phyloP scores from a whole-genome alignment of 1,284 basidiomycete genomes.

The Peniophora sp. region DNA sequence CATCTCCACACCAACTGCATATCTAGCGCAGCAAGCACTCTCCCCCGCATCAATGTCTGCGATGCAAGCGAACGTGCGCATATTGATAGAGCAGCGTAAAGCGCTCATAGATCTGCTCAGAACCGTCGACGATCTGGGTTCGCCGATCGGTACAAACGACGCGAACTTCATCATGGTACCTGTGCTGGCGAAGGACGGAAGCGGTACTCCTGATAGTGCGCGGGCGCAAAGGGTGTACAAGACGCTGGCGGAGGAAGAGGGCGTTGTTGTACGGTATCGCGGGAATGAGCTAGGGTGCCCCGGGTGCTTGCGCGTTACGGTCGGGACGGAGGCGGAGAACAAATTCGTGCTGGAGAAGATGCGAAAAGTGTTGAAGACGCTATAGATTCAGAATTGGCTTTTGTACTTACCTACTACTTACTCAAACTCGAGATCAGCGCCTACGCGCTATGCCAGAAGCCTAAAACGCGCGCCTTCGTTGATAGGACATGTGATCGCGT shows the following conservation, averaged over 20 bases:
- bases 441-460: too few relatives aligned
- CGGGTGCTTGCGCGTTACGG: slow-evolving; percentile 85
- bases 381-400: slow-evolving; percentile 1
- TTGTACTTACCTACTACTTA: neutral
- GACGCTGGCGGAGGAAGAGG: slow-evolving; percentile 77
- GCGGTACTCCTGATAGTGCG: slow-evolving; percentile 54
- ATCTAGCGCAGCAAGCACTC: slow-evolving; percentile 71
- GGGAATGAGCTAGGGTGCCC: slow-evolving; percentile 83
- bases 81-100: slow-evolving; percentile 54
- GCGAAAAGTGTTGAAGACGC: slow-evolving; percentile 30
- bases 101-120: slow-evolving; percentile 44
- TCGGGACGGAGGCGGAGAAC: slow-evolving; percentile 85
- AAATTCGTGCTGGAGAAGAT: slow-evolving; percentile 40
- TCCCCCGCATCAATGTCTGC: slow-evolving; percentile 52
- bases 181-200: slow-evolving; percentile 46
- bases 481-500: too few relatives aligned
- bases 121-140: slow-evolving; percentile 51
- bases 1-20: slow-evolving; percentile 86
- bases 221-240: slow-evolving; percentile 74
- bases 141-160: slow-evolving; percentile 74
- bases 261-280: slow-evolving; percentile 88
- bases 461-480: too few relatives aligned
- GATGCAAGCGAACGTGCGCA: slow-evolving; percentile 63
- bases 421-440: too few relatives aligned
- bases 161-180: slow-evolving; percentile 92